Conservation (phyloP, 139 green algal genomes). For the Astrephomene gubernaculifera region DNA sequence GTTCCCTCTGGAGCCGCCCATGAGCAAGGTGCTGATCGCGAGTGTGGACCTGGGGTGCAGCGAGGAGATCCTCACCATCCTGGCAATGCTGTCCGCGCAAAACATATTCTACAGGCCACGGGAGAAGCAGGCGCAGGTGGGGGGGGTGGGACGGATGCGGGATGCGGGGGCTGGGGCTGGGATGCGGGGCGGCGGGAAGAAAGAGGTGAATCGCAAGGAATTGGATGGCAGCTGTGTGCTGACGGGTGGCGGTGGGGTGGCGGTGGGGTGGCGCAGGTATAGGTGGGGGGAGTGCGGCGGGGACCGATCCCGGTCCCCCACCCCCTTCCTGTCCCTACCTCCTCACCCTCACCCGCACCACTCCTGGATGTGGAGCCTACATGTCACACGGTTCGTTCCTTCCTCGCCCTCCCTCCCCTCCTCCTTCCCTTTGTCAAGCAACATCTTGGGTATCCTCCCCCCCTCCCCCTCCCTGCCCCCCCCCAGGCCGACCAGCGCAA, state of each 20-base stretch:
- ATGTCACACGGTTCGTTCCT: neutral
- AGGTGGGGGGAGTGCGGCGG: neutral
- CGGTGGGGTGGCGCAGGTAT: too few relatives aligned
- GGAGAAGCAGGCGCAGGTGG: constrained; percentile 87
- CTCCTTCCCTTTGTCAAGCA: too few relatives aligned
- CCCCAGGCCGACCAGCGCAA: constrained; percentile 91
- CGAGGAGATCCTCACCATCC: constrained; percentile 98
- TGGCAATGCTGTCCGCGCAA: constrained; percentile 94
- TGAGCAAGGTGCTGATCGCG: constrained; percentile 97
- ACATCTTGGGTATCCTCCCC: too few relatives aligned
- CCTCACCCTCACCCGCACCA: too few relatives aligned
- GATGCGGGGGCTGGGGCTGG: neutral
- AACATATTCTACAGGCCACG: constrained; percentile 96
- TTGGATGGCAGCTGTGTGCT: too few relatives aligned
- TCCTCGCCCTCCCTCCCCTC: too few relatives aligned
- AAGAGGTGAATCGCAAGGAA: neutral
- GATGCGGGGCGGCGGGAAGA: neutral
- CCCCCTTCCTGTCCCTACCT: neutral
- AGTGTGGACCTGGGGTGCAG: constrained; percentile 95
- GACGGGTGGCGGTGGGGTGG: too few relatives aligned
- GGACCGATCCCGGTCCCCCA: too few relatives aligned
- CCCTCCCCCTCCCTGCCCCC: neutral
- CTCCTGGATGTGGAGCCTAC: too few relatives aligned
- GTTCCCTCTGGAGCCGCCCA: constrained; percentile 97
- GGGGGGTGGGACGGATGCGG: too few relatives aligned